Conservation (phyloP, 805 yeast species). For the Zygosaccharomyces bisporus region DNA sequence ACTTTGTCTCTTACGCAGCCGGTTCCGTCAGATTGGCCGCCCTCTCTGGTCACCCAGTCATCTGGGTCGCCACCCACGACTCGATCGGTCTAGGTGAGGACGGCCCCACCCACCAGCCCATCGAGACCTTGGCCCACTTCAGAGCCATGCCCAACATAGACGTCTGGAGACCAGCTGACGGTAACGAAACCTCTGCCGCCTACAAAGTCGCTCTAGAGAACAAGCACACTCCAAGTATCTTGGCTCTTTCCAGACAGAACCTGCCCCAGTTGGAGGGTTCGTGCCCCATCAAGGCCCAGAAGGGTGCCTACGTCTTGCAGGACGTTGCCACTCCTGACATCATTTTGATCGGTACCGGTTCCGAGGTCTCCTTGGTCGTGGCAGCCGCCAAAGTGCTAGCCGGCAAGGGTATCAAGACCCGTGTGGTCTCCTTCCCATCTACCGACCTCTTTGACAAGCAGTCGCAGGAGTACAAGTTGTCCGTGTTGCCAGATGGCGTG, state of each 20-base stretch:
- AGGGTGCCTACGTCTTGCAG: constrained; percentile 87
- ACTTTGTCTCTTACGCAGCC: constrained; percentile 81
- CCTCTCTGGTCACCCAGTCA: constrained; percentile 74
- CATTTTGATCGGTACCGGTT: constrained; percentile 85
- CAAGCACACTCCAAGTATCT: constrained; percentile 62
- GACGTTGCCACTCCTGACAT: constrained; percentile 59
- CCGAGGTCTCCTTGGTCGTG: constrained; percentile 78
- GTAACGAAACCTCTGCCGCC: constrained; percentile 84
- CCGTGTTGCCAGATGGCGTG: constrained; percentile 90
- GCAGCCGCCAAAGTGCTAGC: constrained; percentile 74
- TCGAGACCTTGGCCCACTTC: constrained; percentile 81
- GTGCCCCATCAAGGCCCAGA: constrained; percentile 80
- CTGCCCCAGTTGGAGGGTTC: constrained; percentile 93
- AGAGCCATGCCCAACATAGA: constrained; percentile 79
- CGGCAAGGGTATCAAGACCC: constrained; percentile 55
- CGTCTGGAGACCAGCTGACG: constrained; percentile 94
- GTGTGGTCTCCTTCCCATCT: constrained; percentile 92
- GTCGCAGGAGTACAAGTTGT: constrained; percentile 69
- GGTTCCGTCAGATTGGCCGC: constrained; percentile 87
- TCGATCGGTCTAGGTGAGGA: constrained; percentile 90
- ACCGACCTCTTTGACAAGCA: constrained; percentile 86
- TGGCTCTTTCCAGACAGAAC: constrained; percentile 82
- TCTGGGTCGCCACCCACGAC: constrained; percentile 88
- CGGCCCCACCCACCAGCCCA: constrained; percentile 93
- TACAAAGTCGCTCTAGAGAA: constrained; percentile 62